Percentiles rank a stretch among this genome's conserved stretches.
Evolutionary conservation across 2,329 filamentous ascomycete species (phyloP).

Genomic region (Mycosphaerella sp.): DNA sequence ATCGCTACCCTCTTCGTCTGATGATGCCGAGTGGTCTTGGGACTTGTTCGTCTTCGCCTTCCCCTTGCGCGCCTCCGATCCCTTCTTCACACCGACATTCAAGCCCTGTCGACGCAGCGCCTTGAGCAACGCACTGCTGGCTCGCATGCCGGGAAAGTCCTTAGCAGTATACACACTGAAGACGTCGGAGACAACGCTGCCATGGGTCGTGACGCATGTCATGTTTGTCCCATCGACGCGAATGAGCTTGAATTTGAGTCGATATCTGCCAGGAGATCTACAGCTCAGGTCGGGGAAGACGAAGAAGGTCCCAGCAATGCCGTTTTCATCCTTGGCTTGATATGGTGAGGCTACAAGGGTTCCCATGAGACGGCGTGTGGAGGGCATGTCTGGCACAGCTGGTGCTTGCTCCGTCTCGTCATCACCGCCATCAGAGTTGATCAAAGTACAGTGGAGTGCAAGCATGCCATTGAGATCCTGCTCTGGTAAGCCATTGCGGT

Average conservation of each 20-base stretch:
- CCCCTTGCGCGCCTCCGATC: constrained; percentile 54
- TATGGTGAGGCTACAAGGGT: constrained; percentile 71
- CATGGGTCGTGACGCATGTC: constrained; percentile 44
- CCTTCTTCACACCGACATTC: constrained; percentile 80
- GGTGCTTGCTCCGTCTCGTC: constrained; percentile 57
- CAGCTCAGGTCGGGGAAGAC: constrained; percentile 79
- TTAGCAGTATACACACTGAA: constrained; percentile 79
- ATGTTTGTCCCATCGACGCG: constrained; percentile 60
- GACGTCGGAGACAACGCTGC: constrained; percentile 57
- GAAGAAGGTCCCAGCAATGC: constrained; percentile 73
- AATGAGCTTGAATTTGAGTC: constrained; percentile 67
- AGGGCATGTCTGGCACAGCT: constrained; percentile 51
- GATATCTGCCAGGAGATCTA: constrained; percentile 68
- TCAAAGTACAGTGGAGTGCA: constrained; percentile 66
- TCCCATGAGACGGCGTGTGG: constrained; percentile 72
- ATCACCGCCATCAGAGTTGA: constrained; percentile 59
- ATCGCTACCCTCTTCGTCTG: constrained; percentile 16
- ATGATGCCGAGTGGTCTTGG: constrained; percentile 14
- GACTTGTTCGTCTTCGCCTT: constrained; percentile 30
- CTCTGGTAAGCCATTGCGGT: constrained; percentile 50
- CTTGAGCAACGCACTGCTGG: constrained; percentile 68
- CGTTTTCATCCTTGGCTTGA: constrained; percentile 66
- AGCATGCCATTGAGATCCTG: constrained; percentile 57
- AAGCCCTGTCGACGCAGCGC: constrained; percentile 72
- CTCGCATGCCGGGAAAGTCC: constrained; percentile 78